Conservation (phyloP, 371 early-diverging fungal species). For the Haplosporangium sp. region DNA sequence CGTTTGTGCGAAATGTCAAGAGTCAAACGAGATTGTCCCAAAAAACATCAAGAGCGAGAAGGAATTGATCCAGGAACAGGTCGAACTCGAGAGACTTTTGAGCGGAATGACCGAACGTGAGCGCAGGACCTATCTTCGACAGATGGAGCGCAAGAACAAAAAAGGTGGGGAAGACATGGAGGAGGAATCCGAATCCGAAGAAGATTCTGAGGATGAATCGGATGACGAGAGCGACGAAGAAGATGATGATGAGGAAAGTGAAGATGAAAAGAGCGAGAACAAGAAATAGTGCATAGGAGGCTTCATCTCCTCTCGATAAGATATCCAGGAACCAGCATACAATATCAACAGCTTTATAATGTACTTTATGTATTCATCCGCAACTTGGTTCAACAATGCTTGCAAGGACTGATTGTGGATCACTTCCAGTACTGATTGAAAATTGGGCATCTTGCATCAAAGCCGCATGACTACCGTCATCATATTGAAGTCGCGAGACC, state of each 20-base stretch:
- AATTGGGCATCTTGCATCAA: constrained; percentile 41
- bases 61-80: constrained; percentile 72
- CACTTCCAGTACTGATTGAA: constrained; percentile 28
- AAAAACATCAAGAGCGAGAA: constrained; percentile 67
- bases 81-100: constrained; percentile 78
- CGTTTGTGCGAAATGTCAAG: constrained; percentile 95
- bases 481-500: constrained; percentile 37
- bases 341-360: neutral
- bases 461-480: constrained; percentile 35
- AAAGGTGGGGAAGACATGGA: constrained; percentile 46
- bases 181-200: constrained; percentile 2
- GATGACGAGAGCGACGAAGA: constrained; percentile 22
- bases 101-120: constrained; percentile 86
- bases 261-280: constrained; percentile 57
- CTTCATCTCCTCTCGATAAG: too few relatives aligned
- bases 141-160: constrained; percentile 41
- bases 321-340: neutral
- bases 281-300: constrained; percentile 41
- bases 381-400: constrained; percentile 53
- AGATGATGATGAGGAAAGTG: constrained; percentile 54
- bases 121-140: constrained; percentile 77
- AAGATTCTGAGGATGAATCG: constrained; percentile 35
- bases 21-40: constrained; percentile 74
- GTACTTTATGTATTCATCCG: constrained; percentile 20
- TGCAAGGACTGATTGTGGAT: constrained; percentile 34